Percentiles rank a stretch among this genome's conserved stretches.
Evolutionary conservation across 2,329 filamentous ascomycete species (phyloP).

Genomic region (Stenocarpella maydis): DNA sequence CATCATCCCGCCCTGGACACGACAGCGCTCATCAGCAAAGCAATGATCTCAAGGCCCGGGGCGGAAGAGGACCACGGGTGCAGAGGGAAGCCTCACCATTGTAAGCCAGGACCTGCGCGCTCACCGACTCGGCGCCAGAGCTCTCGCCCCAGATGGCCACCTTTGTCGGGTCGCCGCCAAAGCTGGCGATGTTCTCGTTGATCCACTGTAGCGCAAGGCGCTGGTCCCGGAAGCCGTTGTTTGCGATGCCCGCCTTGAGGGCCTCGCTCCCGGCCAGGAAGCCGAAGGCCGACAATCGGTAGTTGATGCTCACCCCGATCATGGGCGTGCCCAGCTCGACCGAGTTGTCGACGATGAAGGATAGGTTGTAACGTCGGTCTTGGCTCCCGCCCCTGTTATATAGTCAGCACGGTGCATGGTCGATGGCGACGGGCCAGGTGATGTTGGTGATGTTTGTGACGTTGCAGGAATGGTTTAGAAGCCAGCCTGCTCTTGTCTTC

Average conservation of each 20-base stretch:
- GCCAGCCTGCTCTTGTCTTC: not conserved
- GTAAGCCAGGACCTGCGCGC: constrained; percentile 56
- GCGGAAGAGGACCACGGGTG: not conserved
- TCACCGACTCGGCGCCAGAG: constrained; percentile 57
- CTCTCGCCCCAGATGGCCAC: constrained; percentile 62
- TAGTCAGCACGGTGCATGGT: constrained; percentile 9
- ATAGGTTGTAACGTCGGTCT: constrained; percentile 66
- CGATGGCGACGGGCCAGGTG: not conserved
- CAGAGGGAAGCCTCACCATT: constrained; percentile 45
- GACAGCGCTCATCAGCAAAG: not conserved
- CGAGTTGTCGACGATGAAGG: constrained; percentile 62
- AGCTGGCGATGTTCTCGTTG: constrained; percentile 54
- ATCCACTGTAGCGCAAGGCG: constrained; percentile 57
- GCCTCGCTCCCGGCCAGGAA: constrained; percentile 55
- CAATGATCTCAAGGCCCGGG: fast-evolving
- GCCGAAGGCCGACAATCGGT: constrained; percentile 56
- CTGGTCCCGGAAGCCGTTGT: constrained; percentile 59
- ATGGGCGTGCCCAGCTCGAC: constrained; percentile 55
- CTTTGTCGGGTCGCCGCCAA: constrained; percentile 54
- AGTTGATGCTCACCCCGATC: constrained; percentile 59
- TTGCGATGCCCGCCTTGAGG: constrained; percentile 52
- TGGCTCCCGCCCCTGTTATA: constrained; percentile 41
- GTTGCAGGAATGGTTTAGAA: not conserved
- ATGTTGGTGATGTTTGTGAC: too few species aligned
- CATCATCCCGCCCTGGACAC: constrained; percentile 51